Base-by-base conservation (phyloP, 23 red algal genomes). In the Gracilaria domingensis region DNA sequence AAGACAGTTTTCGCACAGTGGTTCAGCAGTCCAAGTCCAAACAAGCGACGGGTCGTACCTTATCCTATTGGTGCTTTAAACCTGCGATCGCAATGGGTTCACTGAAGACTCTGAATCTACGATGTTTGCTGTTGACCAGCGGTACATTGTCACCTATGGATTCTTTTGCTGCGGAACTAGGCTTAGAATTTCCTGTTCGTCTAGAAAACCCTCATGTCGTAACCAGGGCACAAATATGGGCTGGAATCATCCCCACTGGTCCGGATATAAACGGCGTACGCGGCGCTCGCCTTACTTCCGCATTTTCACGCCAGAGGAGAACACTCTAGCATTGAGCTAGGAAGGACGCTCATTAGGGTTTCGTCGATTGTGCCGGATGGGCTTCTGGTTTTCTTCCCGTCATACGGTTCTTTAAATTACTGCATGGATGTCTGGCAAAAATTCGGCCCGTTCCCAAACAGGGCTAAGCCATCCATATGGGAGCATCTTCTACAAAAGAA, bases 41-140 rank as follows among this genome's bases (percentile, higher is more conserved):
- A 24, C 47, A 35, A 20, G 29, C 54, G 18, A 50, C 87, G 1
- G 92, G 87, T 33, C 75, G 80, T 21, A 95, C 91, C 66, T 39
- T 99, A n/a, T 92, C 87, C 29, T 96, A 92, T 77, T 99, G 97
- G 97, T 99, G 97, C 78, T 84, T 99, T 28, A 87, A 81, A 76
- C 83, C 97, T 58, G 53, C 82, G 38, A 47, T 96, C 4, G 80
- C 95, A 37, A 95, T 99, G 90, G 61, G 55, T 21, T 70, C 71
- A 20, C 40, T 94, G 12, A 59, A 69, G 57, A 74, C 47, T 0
- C 50, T 85, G 26, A 93, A 93, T 56, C 32, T 95, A 50, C 94
- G 94, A 56, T 91, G 84, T 56, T 71, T 99, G 53, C 81, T 99
- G 45, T 77, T 99, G 37, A 96, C 97, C 28, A 96, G 93, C 60